These are phyloP conservation scores for Diplodia sapinea DNA, from an alignment of 2,329 filamentous ascomycete genomes.

Conservation along the genomic window DNA sequence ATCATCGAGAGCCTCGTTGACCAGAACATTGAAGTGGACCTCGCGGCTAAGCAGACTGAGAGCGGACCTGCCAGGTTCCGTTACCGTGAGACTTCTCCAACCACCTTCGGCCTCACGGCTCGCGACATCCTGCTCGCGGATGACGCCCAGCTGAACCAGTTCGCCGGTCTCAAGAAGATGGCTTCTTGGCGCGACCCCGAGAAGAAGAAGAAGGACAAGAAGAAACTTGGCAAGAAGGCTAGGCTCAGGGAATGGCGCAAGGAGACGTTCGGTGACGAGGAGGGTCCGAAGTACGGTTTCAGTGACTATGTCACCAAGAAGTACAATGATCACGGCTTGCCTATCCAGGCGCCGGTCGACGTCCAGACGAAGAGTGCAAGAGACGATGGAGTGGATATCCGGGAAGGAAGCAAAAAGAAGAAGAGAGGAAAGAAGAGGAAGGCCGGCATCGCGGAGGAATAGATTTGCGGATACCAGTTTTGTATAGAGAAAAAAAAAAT, in stretches of 20 bases:
- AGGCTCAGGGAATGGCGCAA: constrained; percentile 84
- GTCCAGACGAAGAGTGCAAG: constrained; percentile 41
- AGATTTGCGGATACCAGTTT: constrained; percentile 9
- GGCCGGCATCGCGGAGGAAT: constrained; percentile 30
- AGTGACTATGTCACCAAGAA: constrained; percentile 38
- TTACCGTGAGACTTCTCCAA: constrained; percentile 92
- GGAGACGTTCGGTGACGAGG: constrained; percentile 68
- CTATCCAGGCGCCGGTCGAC: constrained; percentile 30
- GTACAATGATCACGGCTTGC: constrained; percentile 40
- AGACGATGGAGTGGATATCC: constrained; percentile 44
- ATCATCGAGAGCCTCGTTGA: constrained; percentile 88
- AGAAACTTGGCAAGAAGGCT: constrained; percentile 90
- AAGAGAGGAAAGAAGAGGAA: constrained; percentile 47
- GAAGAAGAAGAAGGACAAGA: constrained; percentile 88
- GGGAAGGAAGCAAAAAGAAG: constrained; percentile 45
- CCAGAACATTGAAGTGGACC: constrained; percentile 75
- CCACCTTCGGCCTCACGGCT: constrained; percentile 85
- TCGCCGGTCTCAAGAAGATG: constrained; percentile 91
- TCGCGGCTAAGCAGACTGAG: constrained; percentile 57
- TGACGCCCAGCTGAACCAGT: constrained; percentile 85
- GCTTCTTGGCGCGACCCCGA: constrained; percentile 85
- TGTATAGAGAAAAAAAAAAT: neutral
- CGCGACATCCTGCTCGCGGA: constrained; percentile 90
- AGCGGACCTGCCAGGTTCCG: constrained; percentile 70
- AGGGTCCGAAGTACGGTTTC: constrained; percentile 56